phyloP scores from a whole-genome alignment of 805 yeast species.

The Priceomyces castillae region DNA sequence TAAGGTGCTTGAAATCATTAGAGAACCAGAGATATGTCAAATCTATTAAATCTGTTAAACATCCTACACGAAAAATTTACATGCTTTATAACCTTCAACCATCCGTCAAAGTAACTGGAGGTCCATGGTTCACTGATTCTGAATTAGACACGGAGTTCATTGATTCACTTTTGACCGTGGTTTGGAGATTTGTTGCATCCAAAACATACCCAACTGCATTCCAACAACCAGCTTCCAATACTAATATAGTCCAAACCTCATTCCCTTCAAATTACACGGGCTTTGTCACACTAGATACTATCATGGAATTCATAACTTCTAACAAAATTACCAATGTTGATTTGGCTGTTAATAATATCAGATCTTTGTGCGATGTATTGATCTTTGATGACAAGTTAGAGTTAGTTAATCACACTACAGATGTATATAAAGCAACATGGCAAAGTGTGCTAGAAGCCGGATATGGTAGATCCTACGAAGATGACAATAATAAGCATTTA shows the following conservation, averaged over 20 bases:
- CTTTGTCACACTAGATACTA: slow-evolving; percentile 69
- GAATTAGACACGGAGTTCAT: slow-evolving; percentile 94
- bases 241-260: slow-evolving; percentile 43
- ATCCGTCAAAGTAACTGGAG: slow-evolving; percentile 94
- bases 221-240: slow-evolving; percentile 35
- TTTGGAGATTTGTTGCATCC: slow-evolving; percentile 82
- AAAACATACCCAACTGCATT: slow-evolving; percentile 76
- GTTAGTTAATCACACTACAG: slow-evolving; percentile 47
- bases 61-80: slow-evolving; percentile 92
- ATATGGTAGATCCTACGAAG: slow-evolving; percentile 37
- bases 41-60: slow-evolving; percentile 84
- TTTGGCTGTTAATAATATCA: slow-evolving; percentile 66
- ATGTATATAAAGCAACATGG: slow-evolving; percentile 78
- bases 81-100: slow-evolving; percentile 95
- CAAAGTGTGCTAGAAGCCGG: slow-evolving; percentile 75
- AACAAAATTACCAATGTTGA: slow-evolving; percentile 82
- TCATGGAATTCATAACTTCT: slow-evolving; percentile 67
- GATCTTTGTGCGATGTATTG: slow-evolving; percentile 83
- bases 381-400: slow-evolving; percentile 86
- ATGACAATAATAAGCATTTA: slow-evolving; percentile 13
- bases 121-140: slow-evolving; percentile 98
- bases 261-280: slow-evolving; percentile 59
- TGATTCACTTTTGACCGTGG: slow-evolving; percentile 73
- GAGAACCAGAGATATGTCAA: slow-evolving; percentile 84
- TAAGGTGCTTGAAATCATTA: slow-evolving; percentile 73